phyloP scores from a whole-genome alignment of 2,329 filamentous ascomycete genomes.

The Diaporthe sp. region DNA sequence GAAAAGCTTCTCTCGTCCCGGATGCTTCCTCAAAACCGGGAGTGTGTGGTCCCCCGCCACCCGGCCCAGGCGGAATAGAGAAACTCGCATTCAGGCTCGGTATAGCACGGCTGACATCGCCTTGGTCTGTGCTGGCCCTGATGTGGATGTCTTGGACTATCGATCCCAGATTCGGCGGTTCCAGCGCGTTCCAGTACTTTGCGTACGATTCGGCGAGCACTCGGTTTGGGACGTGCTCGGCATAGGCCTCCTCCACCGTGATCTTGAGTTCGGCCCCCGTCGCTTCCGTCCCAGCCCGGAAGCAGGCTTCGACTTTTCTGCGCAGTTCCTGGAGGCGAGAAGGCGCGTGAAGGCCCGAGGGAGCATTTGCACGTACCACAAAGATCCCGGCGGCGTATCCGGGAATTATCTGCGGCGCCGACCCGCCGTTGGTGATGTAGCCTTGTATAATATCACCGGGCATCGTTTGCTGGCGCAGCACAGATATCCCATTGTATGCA shows the following conservation, averaged over 20 bases:
- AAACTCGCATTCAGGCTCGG: slow-evolving; percentile 67
- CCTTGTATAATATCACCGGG: slow-evolving; percentile 64
- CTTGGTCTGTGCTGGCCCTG: slow-evolving; percentile 69
- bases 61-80: slow-evolving; percentile 58
- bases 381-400: slow-evolving; percentile 59
- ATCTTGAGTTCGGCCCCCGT: slow-evolving; percentile 62
- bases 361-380: slow-evolving; percentile 55
- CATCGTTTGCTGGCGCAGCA: slow-evolving; percentile 68
- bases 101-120: slow-evolving; percentile 69
- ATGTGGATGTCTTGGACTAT: slow-evolving; percentile 23
- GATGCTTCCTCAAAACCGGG: slow-evolving; percentile 64
- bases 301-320: slow-evolving; percentile 57
- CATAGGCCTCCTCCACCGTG: slow-evolving; percentile 58
- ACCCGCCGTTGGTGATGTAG: slow-evolving; percentile 65
- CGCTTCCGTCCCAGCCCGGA: slow-evolving; percentile 53
- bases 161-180: slow-evolving; percentile 45
- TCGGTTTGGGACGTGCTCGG: slow-evolving; percentile 67
- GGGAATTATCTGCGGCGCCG: slow-evolving; percentile 69
- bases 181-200: slow-evolving; percentile 58
- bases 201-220: slow-evolving; percentile 60
- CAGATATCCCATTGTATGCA: slow-evolving; percentile 61
- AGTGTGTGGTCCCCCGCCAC: slow-evolving; percentile 64
- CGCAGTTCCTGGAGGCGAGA: slow-evolving; percentile 54
- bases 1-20: slow-evolving; percentile 61
- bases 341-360: slow-evolving; percentile 44